A percentile compares a stretch with the other conserved stretches of the same genome.
phyloP scores from a whole-genome alignment of 1,284 basidiomycete species.

The Fistulina hepatica region DNA sequence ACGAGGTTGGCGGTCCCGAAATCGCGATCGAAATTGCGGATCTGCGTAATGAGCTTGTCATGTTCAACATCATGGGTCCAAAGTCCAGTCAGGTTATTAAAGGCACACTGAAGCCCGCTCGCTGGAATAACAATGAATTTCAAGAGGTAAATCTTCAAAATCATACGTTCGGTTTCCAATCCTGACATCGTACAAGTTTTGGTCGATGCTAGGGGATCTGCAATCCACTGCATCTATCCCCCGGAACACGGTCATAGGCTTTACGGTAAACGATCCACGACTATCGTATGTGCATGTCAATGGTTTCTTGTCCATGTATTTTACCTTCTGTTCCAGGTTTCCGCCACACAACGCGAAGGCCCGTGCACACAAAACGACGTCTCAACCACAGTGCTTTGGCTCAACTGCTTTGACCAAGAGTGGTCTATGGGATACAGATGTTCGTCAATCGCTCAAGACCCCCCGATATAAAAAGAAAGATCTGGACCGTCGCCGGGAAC shows the following conservation, averaged over 20 bases:
- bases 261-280: conserved; percentile 72
- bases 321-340: conserved; percentile 45
- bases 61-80: conserved; percentile 82
- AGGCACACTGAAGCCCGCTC: conserved; percentile 53
- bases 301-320: neutral
- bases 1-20: conserved; percentile 17
- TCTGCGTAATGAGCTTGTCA: conserved; percentile 57
- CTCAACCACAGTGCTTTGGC: conserved; percentile 36
- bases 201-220: conserved; percentile 48
- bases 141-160: conserved; percentile 35
- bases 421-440: conserved; percentile 59
- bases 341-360: conserved; percentile 58
- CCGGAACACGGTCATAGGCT: conserved; percentile 64
- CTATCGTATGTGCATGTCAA: conserved; percentile 38
- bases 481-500: conserved; percentile 65
- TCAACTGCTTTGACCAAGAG: conserved; percentile 47
- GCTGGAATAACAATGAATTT: conserved; percentile 48
- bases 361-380: conserved; percentile 25
- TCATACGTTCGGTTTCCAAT: neutral
- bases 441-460: conserved; percentile 40
- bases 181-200: conserved; percentile 41
- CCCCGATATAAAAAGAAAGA: conserved; percentile 76
- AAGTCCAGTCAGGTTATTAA: conserved; percentile 69
- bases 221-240: conserved; percentile 60
- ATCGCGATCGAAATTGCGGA: conserved; percentile 55